Base-by-base conservation (phyloP, 345 rosid genomes). In the Camelina hispida region DNA sequence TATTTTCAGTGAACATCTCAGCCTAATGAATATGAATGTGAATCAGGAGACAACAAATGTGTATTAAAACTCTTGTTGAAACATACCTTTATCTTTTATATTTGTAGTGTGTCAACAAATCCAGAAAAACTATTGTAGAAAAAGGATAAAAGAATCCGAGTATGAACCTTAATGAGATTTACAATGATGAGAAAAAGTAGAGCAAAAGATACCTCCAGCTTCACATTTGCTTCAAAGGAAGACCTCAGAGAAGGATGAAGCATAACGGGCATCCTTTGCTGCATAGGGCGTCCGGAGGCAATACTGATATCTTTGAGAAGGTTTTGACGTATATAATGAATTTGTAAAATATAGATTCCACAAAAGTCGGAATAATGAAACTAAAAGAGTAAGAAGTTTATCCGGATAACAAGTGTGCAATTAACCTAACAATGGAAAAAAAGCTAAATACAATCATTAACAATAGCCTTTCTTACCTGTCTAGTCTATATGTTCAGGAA, bases 81-180 rank as follows among this genome's bases (percentile, higher is more conserved):
- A 46, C 38, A 48, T 77, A 71, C 76, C 62, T 63, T 70, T 53
- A 47, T 70, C 76, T 42, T 77, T 56, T 50, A 57, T 78, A 65
- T 72, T 63, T 78, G 69, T 71, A 66, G 40, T 71, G 37, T 70
- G 77, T 71, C 42, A 78, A 78, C 69, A 72, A 58, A 58, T 59
- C 64, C 25, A 59, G 54, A 66, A 71, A 63, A 22, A 25, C 46
- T 62, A 54, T 77, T 54, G 75, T 32, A 63, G 52, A 77, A 55
- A 77, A 78, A 51, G 40, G 12, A 71, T 28, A 47, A 78, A 78
- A 78, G 73, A 72, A 71, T 77, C 76, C 57, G 68, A 72, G 72
- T 67, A 25, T 59, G 40, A 61, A 72, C 52, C 74, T 59, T 66
- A 54, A 65, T 59, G 68, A 71, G 69, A 71, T 78, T 72, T 78